Evolutionary conservation across 345 rosid genomes (phyloP), one percentile per base, ranked within the genome.

Genomic region (Dipteronia sinensis): DNA sequence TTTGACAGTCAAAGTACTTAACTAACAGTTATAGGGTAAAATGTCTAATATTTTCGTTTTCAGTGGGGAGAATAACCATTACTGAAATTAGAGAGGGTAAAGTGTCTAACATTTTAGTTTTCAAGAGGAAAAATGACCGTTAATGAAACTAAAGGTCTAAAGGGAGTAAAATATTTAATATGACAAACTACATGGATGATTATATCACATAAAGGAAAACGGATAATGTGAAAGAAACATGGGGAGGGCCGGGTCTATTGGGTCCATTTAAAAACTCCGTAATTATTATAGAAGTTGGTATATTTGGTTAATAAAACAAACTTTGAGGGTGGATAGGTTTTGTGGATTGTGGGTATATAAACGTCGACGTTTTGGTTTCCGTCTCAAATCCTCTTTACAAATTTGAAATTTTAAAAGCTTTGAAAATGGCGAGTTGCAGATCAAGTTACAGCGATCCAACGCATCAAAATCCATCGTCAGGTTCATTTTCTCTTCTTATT

Each of bases 381-480:
- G 17, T 1, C 42, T 10, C n/a, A 27, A 15, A 29, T 34, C 62
- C 25, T 25, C 19, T 31, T 40, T 1, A 40, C n/a, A 40, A 23
- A 19, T 34, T 47, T 31, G 34, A 31, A 16, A 6, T n/a, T 75
- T 58, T n/a, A 1, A 12, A 11, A n/a, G 22, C 4, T 61, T 65
- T 67, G 42, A 12, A 40, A 10, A 86, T 83, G 85, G 80, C 77
- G 64, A 75, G 69, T 51, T 73, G 65, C 17, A 51, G 58, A 42
- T 40, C 82, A 53, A 72, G 70, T 77, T 67, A 51, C 76, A 40
- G 63, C 47, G 76, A 76, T 59, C 74, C 76, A 67, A 44, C 76
- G 65, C 65, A 55, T 73, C 80, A 68, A 59, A 75, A 72, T 68
- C 51, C 76, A 44, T 69, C 75, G 11, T 65, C 77, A 69, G 85